Base-by-base conservation (phyloP, 2,329 filamentous ascomycete species). In the Fusarium humuli region DNA sequence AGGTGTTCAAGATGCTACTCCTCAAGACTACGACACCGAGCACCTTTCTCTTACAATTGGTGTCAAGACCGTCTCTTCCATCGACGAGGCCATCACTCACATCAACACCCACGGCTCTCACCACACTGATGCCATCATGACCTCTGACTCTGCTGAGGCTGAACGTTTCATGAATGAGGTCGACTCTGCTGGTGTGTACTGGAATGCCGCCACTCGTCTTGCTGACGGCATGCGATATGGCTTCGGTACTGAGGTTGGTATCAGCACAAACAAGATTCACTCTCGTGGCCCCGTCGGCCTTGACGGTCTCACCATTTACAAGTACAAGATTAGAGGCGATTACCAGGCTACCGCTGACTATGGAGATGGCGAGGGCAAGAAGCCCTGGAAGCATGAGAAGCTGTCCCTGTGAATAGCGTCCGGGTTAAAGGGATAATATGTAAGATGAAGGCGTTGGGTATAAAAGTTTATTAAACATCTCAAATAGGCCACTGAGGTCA, bases 221-320 rank as follows among this genome's bases (percentile, higher is more conserved):
- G 94, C 94, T 8, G 96, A 99, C 79, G 96, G 96, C 10, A 98
- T 97, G 92, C 88, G 96, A 44, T 98, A 97, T 79, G 96, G 96
- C 10, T 99, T 99, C 81, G 96, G 96, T 49, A 98, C 96, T 0
- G 96, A 99, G 82, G 96, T 99, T 25, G 96, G 96, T 57, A 98
- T 99, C 81, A 97, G 93, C 83, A 99, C 96, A 52, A 99, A 98
- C 85, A 99, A 98, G 85, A 97, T 99, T 70, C 96, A 99, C 79
- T 92, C 93, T 2, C 86, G 96, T 53, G 96, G 96, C 1, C 96
- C 96, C 0, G 96, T 99, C 8, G 96, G 96, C 2, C 83, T 99
- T 55, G 96, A 98, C 77, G 96, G 96, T 1, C 81, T 99, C 79
- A 97, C 94, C 78, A 98, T 98, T 68, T 98, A 99, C 83, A 98